Evolutionary conservation across 2,329 filamentous ascomycete species (phyloP), one percentile per base, ranked within the genome.

Genomic region (Anisogramma anomala): DNA sequence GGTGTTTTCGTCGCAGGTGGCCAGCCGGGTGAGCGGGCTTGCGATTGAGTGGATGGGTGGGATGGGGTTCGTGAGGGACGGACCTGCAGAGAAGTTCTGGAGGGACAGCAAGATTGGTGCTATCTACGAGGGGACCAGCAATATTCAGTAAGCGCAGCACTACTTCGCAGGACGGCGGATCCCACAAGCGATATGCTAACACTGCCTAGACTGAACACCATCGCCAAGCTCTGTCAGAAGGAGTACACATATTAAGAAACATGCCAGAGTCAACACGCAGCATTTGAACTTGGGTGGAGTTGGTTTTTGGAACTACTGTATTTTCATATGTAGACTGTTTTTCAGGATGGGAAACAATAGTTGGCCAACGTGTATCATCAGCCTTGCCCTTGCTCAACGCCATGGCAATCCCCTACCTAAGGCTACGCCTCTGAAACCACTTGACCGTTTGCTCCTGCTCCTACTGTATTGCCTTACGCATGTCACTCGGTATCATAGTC

Each of bases 41-140:
- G 91, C 89, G 0, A 78, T 98, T 20, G 91, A 98, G 67, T 98
- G 91, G 91, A 96, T 96, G 89, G 91, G 91, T 35, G 91, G 91
- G 47, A 96, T 98, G 91, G 91, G 91, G 33, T 98, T 98, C 55
- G 91, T 98, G 13, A 72, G 91, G 33, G 91, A 98, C 62, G 91
- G 91, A 0, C 78, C 94, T 44, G 91, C 91, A 0, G 91, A 98
- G 77, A 98, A 98, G 77, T 95, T 82, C 68, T 98, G 82, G 73
- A 74, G 91, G 34, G 91, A 98, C 61, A 91, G 84, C 72, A 98
- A 96, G 80, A 98, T 98, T 56, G 91, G 91, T 8, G 87, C 87
- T 50, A 96, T 95, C 53, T 95, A 95, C 60, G 89, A 95, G 68
- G 91, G 91, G 23, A 88, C 84, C 41, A 86, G 81, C 64, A 82